A percentile compares a stretch with the other conserved stretches of the same genome.
phyloP scores from a whole-genome alignment of 768 basidiomycete genomes.

The Paxillus rubicundulus region DNA sequence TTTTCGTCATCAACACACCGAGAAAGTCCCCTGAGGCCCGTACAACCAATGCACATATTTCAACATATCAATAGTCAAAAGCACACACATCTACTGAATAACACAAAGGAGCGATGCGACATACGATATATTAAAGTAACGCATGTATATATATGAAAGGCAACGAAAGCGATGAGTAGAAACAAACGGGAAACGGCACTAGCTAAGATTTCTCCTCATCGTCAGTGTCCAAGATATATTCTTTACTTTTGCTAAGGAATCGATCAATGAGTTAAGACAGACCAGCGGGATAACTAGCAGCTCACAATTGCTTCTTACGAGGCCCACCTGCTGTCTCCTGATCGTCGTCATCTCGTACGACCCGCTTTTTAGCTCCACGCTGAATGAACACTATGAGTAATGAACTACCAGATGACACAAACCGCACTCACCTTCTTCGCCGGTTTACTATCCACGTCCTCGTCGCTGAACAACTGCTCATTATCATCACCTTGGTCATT shows the following conservation, averaged over 20 bases:
- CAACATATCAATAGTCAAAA: no score
- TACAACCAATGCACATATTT: no score
- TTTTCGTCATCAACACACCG: no score
- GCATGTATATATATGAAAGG: constrained; percentile 1
- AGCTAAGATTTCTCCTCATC: constrained; percentile 67
- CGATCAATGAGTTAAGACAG: not conserved
- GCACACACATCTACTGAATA: no score
- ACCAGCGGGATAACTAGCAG: constrained; percentile 10
- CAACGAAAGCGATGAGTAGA: constrained; percentile 14
- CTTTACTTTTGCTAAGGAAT: constrained; percentile 77
- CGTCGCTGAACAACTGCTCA: constrained; percentile 66
- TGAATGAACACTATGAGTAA: constrained; percentile 10
- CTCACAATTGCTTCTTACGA: constrained; percentile 77
- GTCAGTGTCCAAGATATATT: constrained; percentile 82
- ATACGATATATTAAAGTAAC: no score
- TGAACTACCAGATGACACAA: not conserved
- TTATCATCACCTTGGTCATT: constrained; percentile 56
- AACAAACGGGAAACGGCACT: constrained; percentile 6
- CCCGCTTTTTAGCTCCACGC: constrained; percentile 65
- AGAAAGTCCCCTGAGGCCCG: no score
- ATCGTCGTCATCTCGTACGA: constrained; percentile 75
- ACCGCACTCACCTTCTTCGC: constrained; percentile 58
- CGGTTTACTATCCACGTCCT: constrained; percentile 57
- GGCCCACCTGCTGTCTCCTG: constrained; percentile 62
- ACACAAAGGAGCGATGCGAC: no score